A percentile compares a stretch with the other conserved stretches of the same genome.
These are phyloP conservation scores for Flaveria robusta DNA, from an alignment of 129 eudicot species.

Conservation along the genomic window DNA sequence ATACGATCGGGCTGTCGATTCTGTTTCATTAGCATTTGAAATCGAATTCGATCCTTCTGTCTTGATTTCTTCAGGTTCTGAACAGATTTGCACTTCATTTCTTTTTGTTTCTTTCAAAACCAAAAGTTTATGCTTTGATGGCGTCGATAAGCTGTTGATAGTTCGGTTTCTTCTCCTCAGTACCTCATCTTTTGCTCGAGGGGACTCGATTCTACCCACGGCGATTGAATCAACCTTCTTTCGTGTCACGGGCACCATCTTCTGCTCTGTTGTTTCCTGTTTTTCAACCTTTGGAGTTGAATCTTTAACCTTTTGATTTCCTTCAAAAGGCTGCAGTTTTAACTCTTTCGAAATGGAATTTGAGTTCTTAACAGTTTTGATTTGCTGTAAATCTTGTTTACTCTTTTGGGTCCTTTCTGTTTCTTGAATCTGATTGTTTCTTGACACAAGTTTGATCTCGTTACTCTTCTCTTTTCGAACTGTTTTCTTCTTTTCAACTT, in stretches of 20 bases:
- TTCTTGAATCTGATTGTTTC: conserved; percentile 39
- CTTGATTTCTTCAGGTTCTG: conserved; percentile 29
- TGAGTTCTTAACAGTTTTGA: conserved; percentile 31
- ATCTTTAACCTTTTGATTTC: conserved; percentile 26
- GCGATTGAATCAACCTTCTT: conserved; percentile 36
- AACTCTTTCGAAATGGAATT: conserved; percentile 18
- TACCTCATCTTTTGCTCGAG: conserved; percentile 47
- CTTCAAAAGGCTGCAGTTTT: conserved; percentile 18
- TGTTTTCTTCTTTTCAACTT: conserved; percentile 28
- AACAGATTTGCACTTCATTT: not conserved
- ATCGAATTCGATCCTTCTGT: conserved; percentile 9
- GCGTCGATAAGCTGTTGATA: conserved; percentile 28
- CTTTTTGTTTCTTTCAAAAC: too few species aligned
- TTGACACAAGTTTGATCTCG: conserved; percentile 31
- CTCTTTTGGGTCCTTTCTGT: conserved; percentile 39
- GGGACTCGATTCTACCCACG: conserved; percentile 24
- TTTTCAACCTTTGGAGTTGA: conserved; percentile 30
- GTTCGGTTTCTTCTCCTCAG: conserved; percentile 36
- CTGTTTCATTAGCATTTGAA: conserved; percentile 23
- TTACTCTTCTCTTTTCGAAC: too few species aligned
- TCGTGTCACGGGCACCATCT: conserved; percentile 31
- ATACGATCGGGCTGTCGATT: conserved; percentile 16
- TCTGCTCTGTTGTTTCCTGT: conserved; percentile 33
- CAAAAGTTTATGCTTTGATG: conserved; percentile 38
- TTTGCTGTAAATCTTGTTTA: conserved; percentile 30